phyloP scores from a whole-genome alignment of 2,329 filamentous ascomycete genomes.

The Epichloe sp. region DNA sequence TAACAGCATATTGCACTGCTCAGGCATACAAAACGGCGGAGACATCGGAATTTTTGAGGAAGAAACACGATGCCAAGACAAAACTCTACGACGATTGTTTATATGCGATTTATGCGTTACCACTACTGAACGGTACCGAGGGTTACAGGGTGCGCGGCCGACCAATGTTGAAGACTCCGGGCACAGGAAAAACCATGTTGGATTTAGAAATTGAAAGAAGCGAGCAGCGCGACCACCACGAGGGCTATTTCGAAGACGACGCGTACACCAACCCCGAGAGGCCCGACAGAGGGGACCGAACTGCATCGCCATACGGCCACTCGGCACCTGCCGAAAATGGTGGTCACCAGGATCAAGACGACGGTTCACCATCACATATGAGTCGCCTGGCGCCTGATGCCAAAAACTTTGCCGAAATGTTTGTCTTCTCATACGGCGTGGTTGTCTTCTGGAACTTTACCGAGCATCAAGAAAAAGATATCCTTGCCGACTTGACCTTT shows the following conservation, averaged over 20 bases:
- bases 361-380: slow-evolving; percentile 33
- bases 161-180: slow-evolving; percentile 82
- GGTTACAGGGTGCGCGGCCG: slow-evolving; percentile 83
- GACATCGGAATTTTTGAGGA: slow-evolving; percentile 86
- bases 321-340: slow-evolving; percentile 15
- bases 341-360: slow-evolving; percentile 20
- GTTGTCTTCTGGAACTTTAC: slow-evolving; percentile 99
- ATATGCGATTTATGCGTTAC: slow-evolving; percentile 89
- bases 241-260: slow-evolving; percentile 77
- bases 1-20: slow-evolving; percentile 94
- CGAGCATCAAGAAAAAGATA: slow-evolving; percentile 89
- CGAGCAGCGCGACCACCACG: slow-evolving; percentile 77
- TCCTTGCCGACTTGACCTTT: slow-evolving; percentile 88
- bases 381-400: slow-evolving; percentile 55
- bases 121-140: slow-evolving; percentile 70
- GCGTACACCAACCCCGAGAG: slow-evolving; percentile 30
- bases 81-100: slow-evolving; percentile 97
- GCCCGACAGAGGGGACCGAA: slow-evolving; percentile 17
- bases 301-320: slow-evolving; percentile 20
- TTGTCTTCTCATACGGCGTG: slow-evolving; percentile 92
- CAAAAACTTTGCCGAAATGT: slow-evolving; percentile 83
- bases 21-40: slow-evolving; percentile 83
- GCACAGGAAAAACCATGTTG: slow-evolving; percentile 74
- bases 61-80: slow-evolving; percentile 77
- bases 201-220: slow-evolving; percentile 95